Evolutionary conservation across 83 land plant genomes (phyloP).

Genomic region (Picea mariana): DNA sequence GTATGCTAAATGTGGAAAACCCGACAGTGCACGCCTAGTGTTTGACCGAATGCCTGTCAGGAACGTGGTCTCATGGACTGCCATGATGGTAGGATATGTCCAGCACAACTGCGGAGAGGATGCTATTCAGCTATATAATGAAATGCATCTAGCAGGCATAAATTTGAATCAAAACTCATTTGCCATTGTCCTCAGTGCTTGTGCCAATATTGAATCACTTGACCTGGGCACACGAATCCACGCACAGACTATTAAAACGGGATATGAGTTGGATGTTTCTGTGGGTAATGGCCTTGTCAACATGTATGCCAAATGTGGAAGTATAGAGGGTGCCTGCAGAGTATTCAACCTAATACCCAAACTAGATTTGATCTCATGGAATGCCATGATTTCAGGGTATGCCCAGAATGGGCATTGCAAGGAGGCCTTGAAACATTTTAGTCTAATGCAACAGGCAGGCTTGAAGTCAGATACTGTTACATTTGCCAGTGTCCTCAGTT

Average conservation of each 20-base stretch:
- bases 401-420: slow-evolving; percentile 59
- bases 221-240: slow-evolving; percentile 54
- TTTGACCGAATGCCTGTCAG: slow-evolving; percentile 12
- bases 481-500: slow-evolving; percentile 49
- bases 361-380: slow-evolving; percentile 63
- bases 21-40: background rate
- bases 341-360: slow-evolving; percentile 40
- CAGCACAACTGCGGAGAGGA: slow-evolving; percentile 10
- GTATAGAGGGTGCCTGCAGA: slow-evolving; percentile 43
- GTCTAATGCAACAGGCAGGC: slow-evolving; percentile 42
- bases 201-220: slow-evolving; percentile 59
- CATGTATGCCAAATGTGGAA: slow-evolving; percentile 73
- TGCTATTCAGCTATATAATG: background rate
- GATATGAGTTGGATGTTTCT: slow-evolving; percentile 55
- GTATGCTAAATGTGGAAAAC: slow-evolving; percentile 16
- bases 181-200: slow-evolving; percentile 66
- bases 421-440: slow-evolving; percentile 60
- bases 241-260: slow-evolving; percentile 39
- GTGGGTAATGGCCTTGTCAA: slow-evolving; percentile 66
- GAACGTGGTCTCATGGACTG: slow-evolving; percentile 22
- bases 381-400: slow-evolving; percentile 66
- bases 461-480: slow-evolving; percentile 50
- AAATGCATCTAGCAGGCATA: slow-evolving; percentile 13
- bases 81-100: slow-evolving; percentile 19
- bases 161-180: slow-evolving; percentile 35